phyloP scores from a whole-genome alignment of 2,329 filamentous ascomycete genomes.

The Trichoderma asperellum region DNA sequence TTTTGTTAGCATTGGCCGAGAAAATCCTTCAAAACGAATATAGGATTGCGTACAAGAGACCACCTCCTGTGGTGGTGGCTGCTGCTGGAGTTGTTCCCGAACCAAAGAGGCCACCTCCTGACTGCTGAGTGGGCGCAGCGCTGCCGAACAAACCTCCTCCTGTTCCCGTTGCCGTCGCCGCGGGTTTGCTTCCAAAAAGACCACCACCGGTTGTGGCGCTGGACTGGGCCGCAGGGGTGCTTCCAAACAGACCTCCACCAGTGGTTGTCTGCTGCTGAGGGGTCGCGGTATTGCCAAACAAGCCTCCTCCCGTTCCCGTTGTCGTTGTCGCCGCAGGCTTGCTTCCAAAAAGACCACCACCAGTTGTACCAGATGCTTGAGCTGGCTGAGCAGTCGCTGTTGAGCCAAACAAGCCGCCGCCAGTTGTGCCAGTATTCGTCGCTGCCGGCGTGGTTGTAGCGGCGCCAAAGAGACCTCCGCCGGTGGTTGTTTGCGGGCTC shows the following conservation, averaged over 20 bases:
- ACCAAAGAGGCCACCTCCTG: slow-evolving; percentile 40
- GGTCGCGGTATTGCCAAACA: slow-evolving; percentile 40
- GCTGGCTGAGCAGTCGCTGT: slow-evolving; percentile 30
- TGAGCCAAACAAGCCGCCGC: slow-evolving; percentile 41
- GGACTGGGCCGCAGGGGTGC: slow-evolving; percentile 33
- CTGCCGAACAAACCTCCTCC: slow-evolving; percentile 38
- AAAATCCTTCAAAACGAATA: background rate
- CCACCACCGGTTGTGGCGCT: slow-evolving; percentile 32
- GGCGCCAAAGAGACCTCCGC: slow-evolving; percentile 35
- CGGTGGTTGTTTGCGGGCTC: slow-evolving; percentile 30
- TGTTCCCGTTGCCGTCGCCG: slow-evolving; percentile 26
- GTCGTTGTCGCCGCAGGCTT: slow-evolving; percentile 18
- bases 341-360: slow-evolving; percentile 29
- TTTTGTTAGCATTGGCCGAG: slow-evolving; percentile 29
- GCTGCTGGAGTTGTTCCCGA: slow-evolving; percentile 31
- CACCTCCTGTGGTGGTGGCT: slow-evolving; percentile 31
- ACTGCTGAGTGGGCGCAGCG: slow-evolving; percentile 33
- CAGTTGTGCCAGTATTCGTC: slow-evolving; percentile 30
- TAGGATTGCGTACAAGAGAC: slow-evolving; percentile 40
- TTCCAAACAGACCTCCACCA: slow-evolving; percentile 41
- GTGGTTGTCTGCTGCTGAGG: slow-evolving; percentile 37
- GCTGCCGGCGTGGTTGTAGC: slow-evolving; percentile 2
- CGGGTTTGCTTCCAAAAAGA: slow-evolving; percentile 34
- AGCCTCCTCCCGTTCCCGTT: slow-evolving; percentile 32
- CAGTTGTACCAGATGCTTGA: background rate